Percentiles rank a stretch among this genome's conserved stretches.
phyloP scores from a whole-genome alignment of 192 early-diverging fungal genomes.

The Linnemannia exigua region DNA sequence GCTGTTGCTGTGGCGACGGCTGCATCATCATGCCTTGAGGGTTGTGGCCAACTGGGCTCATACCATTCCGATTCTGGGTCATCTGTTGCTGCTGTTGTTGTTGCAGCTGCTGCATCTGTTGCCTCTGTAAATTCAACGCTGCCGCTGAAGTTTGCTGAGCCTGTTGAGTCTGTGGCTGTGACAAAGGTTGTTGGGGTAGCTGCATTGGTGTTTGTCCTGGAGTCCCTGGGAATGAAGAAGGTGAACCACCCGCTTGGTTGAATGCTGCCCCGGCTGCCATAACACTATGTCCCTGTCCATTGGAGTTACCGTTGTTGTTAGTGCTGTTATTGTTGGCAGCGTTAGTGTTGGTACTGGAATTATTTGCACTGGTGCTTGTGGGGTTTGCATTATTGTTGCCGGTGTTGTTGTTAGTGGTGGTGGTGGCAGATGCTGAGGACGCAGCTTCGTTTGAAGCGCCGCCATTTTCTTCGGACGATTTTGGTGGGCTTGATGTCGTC shows the following conservation, averaged over 20 bases:
- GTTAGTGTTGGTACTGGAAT: neutral
- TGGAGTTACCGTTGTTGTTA: slow-evolving; percentile 9
- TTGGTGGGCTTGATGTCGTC: slow-evolving; percentile 13
- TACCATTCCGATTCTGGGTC: slow-evolving; percentile 39
- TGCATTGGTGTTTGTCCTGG: slow-evolving; percentile 14
- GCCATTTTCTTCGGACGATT: neutral
- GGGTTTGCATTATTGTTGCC: slow-evolving; percentile 5
- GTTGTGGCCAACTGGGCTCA: slow-evolving; percentile 2
- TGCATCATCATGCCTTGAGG: slow-evolving; percentile 25
- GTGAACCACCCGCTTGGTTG: slow-evolving; percentile 17
- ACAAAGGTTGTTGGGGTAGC: slow-evolving; percentile 18
- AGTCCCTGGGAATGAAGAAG: neutral
- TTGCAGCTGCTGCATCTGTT: slow-evolving; percentile 25
- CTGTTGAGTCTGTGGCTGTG: neutral
- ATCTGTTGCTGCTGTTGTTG: slow-evolving; percentile 26
- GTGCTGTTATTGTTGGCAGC: slow-evolving; percentile 10
- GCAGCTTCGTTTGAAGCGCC: neutral
- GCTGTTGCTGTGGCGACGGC: slow-evolving; percentile 29
- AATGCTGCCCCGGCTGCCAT: slow-evolving; percentile 12
- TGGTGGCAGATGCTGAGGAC: neutral
- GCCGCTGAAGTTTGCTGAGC: neutral
- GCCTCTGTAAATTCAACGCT: neutral
- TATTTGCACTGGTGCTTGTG: neutral
- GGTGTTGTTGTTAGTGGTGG: slow-evolving; percentile 14
- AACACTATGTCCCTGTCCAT: slow-evolving; percentile 17